Percentiles rank a stretch among this genome's conserved stretches.
Evolutionary conservation across 2,329 filamentous ascomycete species (phyloP).

Genomic region (Stachybotrys echinatus): DNA sequence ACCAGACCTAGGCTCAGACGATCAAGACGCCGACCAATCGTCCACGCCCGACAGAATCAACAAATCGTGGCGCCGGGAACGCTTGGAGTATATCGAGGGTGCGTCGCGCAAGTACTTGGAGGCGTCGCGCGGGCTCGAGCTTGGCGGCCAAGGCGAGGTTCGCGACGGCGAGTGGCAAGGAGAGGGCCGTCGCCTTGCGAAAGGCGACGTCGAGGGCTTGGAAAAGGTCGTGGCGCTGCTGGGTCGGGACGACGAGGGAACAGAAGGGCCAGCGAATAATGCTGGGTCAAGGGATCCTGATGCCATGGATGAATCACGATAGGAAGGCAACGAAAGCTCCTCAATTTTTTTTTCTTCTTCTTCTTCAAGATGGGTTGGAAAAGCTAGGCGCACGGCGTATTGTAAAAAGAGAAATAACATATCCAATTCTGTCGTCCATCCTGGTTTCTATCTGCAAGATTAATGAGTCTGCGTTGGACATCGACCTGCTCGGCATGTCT

Average conservation of each 20-base stretch:
- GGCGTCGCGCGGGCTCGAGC: conserved; percentile 59
- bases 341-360: no score
- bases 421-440: neutral
- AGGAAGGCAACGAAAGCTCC: neutral
- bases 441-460: neutral
- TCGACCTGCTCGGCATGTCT: no score
- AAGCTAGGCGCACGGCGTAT: conserved; percentile 7
- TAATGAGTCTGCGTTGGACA: neutral
- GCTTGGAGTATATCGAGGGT: conserved; percentile 77
- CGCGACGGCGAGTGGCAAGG: conserved; percentile 61
- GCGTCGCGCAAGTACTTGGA: conserved; percentile 75
- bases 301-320: conserved; percentile 23
- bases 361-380: neutral
- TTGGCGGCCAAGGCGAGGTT: conserved; percentile 56
- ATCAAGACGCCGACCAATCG: conserved; percentile 22
- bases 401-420: conserved; percentile 9
- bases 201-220: conserved; percentile 51
- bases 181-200: conserved; percentile 41
- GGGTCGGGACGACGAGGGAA: conserved; percentile 14
- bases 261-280: neutral
- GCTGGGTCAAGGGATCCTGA: conserved; percentile 5
- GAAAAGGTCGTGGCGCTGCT: conserved; percentile 46
- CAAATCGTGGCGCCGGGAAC: conserved; percentile 61
- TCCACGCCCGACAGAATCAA: conserved; percentile 26
- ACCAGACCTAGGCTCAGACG: conserved; percentile 47